phyloP scores from a whole-genome alignment of 2,329 filamentous ascomycete species.

The Epichloe sylvatica region DNA sequence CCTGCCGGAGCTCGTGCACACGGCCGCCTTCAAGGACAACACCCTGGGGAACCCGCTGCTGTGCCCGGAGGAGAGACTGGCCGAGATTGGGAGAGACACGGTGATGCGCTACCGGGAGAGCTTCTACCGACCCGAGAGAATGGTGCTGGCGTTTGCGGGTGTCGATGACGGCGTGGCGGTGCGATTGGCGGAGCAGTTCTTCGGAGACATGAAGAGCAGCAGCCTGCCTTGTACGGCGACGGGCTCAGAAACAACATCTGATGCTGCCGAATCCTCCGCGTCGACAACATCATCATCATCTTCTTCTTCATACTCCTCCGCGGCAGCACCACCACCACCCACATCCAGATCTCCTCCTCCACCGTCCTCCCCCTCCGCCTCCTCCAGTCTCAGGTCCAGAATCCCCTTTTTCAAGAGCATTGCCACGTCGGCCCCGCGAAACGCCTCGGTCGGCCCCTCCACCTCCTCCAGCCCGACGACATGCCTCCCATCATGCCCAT shows the following conservation, averaged over 20 bases:
- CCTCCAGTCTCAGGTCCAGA: conserved; percentile 61
- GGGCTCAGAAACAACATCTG: conserved; percentile 44
- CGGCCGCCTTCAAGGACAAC: conserved; percentile 90
- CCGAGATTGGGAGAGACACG: conserved; percentile 56
- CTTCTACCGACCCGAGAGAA: conserved; percentile 81
- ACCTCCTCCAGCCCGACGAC: conserved; percentile 25
- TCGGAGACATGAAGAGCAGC: conserved; percentile 68
- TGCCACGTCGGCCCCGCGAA: conserved; percentile 55
- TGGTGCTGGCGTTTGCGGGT: conserved; percentile 90
- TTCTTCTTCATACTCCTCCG: conserved; percentile 20
- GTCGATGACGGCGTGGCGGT: conserved; percentile 73
- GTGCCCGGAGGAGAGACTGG: conserved; percentile 73
- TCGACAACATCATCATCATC: conserved; percentile 15
- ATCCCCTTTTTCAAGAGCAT: conserved; percentile 80
- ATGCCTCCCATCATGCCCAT: conserved; percentile 36
- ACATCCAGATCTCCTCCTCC: conserved; percentile 19
- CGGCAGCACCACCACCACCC: conserved; percentile 15
- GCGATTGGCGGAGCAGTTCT: conserved; percentile 65
- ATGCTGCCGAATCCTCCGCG: conserved; percentile 22
- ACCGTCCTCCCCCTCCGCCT: conserved; percentile 26
- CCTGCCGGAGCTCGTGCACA: conserved; percentile 85
- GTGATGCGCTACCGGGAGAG: conserved; percentile 66
- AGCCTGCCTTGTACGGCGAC: conserved; percentile 19
- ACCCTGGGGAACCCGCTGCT: conserved; percentile 87
- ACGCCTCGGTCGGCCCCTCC: conserved; percentile 39